These are phyloP conservation scores for Alternaria sp. DNA, from an alignment of 2,329 filamentous ascomycete genomes.

Conservation along the genomic window DNA sequence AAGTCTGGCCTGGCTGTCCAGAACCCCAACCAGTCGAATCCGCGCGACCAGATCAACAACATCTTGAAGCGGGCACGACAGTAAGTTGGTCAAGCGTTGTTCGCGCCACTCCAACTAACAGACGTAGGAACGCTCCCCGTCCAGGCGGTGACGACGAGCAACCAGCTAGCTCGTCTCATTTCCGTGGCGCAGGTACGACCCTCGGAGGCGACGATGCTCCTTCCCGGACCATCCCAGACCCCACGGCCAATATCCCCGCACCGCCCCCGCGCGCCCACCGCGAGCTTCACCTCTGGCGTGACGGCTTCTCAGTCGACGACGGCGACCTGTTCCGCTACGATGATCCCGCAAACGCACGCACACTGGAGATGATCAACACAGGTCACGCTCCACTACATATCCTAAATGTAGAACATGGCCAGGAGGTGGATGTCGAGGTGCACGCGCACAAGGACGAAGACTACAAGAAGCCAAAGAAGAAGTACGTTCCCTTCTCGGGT, in stretches of 20 bases:
- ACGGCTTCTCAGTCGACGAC: slow-evolving; percentile 87
- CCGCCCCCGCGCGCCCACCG: slow-evolving; percentile 68
- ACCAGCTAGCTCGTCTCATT: slow-evolving; percentile 62
- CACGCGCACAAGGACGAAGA: slow-evolving; percentile 77
- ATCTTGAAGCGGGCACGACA: slow-evolving; percentile 59
- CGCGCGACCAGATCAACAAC: slow-evolving; percentile 59
- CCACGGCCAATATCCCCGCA: slow-evolving; percentile 52
- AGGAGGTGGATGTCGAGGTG: slow-evolving; percentile 81
- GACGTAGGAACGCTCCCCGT: slow-evolving; percentile 66
- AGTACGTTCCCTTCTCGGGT: slow-evolving; percentile 79
- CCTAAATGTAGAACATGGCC: slow-evolving; percentile 77
- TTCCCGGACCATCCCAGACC: slow-evolving; percentile 73
- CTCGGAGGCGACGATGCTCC: slow-evolving; percentile 80
- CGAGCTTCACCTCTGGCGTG: slow-evolving; percentile 80
- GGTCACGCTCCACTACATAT: slow-evolving; percentile 80
- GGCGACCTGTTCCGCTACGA: slow-evolving; percentile 80
- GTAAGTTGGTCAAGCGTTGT: slow-evolving; percentile 33
- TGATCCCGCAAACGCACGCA: slow-evolving; percentile 76
- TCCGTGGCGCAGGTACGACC: slow-evolving; percentile 76
- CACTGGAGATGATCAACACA: slow-evolving; percentile 77
- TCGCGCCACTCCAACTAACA: slow-evolving; percentile 32
- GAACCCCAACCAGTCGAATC: slow-evolving; percentile 66
- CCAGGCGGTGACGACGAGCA: slow-evolving; percentile 62
- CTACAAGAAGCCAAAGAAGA: slow-evolving; percentile 76
- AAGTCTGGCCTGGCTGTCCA: slow-evolving; percentile 79